Evolutionary conservation across 139 green algal species (phyloP).

Genomic region (Eudorina sp.): DNA sequence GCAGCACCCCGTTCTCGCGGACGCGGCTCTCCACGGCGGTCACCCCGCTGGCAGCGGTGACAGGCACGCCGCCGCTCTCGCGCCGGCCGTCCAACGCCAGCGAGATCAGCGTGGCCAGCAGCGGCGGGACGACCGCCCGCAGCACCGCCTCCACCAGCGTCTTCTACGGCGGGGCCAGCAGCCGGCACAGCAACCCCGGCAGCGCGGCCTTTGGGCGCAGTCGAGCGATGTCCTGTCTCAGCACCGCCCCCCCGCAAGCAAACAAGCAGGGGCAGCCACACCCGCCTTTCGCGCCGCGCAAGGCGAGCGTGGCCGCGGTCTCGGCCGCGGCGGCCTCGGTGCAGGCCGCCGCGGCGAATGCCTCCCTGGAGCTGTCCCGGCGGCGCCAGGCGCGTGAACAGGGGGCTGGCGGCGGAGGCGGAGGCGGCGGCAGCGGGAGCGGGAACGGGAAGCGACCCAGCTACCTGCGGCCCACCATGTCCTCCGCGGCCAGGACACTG

Average conservation of each 20-base stretch:
- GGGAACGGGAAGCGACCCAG: no score
- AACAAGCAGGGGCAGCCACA: not conserved
- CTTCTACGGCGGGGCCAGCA: not conserved
- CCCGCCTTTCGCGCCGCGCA: not conserved
- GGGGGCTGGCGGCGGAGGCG: not conserved
- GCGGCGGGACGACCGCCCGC: not conserved
- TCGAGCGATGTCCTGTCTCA: not conserved
- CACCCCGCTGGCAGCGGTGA: no score
- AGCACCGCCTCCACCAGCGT: not conserved
- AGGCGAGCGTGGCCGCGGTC: not conserved
- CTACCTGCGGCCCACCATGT: conserved; percentile 5
- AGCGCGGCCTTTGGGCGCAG: not conserved
- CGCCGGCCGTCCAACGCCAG: not conserved
- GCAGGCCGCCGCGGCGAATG: not conserved
- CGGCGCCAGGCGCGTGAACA: not conserved
- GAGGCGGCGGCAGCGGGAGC: not conserved
- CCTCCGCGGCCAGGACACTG: not conserved
- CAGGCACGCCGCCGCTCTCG: not conserved
- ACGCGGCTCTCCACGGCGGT: no score
- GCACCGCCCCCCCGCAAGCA: no score
- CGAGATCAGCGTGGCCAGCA: not conserved
- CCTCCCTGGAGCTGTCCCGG: not conserved
- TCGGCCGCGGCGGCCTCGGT: not conserved
- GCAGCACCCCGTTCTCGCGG: no score
- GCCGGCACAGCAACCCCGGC: not conserved